Conservation (phyloP, 2,329 filamentous ascomycete genomes). For the Penicillium sp. region DNA sequence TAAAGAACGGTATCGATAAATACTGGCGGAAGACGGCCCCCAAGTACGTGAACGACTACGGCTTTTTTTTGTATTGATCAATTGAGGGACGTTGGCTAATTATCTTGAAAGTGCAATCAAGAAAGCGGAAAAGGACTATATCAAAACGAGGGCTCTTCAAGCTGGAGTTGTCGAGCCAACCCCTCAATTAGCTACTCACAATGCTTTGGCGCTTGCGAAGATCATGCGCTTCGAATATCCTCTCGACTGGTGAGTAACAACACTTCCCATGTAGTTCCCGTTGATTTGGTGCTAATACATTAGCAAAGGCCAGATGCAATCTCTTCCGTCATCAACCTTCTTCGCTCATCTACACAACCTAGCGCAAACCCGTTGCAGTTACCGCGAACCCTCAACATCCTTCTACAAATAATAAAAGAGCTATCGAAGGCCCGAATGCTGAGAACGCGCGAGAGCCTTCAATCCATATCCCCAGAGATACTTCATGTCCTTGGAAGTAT, state of each 20-base stretch:
- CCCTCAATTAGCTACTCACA: slow-evolving; percentile 78
- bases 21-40: slow-evolving; percentile 86
- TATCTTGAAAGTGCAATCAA: slow-evolving; percentile 56
- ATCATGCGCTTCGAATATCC: slow-evolving; percentile 90
- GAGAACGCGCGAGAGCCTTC: slow-evolving; percentile 75
- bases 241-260: slow-evolving; percentile 68
- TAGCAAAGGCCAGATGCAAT: slow-evolving; percentile 52
- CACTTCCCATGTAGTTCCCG: not conserved
- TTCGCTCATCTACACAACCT: slow-evolving; percentile 61
- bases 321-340: slow-evolving; percentile 62
- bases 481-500: slow-evolving; percentile 79
- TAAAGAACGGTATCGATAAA: slow-evolving; percentile 96
- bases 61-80: not conserved
- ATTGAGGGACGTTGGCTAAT: slow-evolving; percentile 23
- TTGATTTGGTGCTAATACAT: slow-evolving; percentile 16
- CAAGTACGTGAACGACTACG: slow-evolving; percentile 53
- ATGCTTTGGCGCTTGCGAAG: slow-evolving; percentile 85
- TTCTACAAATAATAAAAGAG: slow-evolving; percentile 90
- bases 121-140: slow-evolving; percentile 74
- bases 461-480: slow-evolving; percentile 79
- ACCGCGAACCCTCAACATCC: slow-evolving; percentile 72
- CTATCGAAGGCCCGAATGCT: slow-evolving; percentile 78
- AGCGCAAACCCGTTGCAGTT: slow-evolving; percentile 69
- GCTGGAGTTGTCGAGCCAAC: slow-evolving; percentile 79
- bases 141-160: slow-evolving; percentile 75